These are phyloP conservation scores for Paramecium bursaria DNA, from an alignment of 73 alveolate genomes.

Conservation along the genomic window DNA sequence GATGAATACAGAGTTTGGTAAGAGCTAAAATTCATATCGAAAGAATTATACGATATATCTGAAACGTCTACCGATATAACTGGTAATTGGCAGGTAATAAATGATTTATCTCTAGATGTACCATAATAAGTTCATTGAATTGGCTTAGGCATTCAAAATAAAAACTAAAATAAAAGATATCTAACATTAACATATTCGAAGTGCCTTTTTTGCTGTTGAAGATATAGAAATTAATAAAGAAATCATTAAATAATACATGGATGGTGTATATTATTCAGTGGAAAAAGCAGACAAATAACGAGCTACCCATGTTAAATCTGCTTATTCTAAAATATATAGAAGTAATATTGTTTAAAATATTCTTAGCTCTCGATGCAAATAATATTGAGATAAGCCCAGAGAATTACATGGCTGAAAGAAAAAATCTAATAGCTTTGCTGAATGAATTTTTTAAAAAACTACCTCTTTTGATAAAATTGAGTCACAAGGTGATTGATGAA, in stretches of 20 bases:
- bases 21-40: constrained; percentile 23
- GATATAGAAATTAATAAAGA: constrained; percentile 64
- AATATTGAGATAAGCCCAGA: constrained; percentile 50
- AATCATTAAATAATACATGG: constrained; percentile 36
- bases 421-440: constrained; percentile 15
- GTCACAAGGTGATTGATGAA: constrained; percentile 61
- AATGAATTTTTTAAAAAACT: constrained; percentile 55
- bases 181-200: constrained; percentile 62
- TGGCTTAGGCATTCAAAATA: background rate
- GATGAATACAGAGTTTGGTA: constrained; percentile 61
- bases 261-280: constrained; percentile 61
- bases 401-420: constrained; percentile 48
- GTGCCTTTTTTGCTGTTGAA: constrained; percentile 67
- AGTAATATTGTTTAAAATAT: background rate
- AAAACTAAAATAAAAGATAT: constrained; percentile 54
- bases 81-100: constrained; percentile 57
- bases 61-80: constrained; percentile 48
- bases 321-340: constrained; percentile 50
- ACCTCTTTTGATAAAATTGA: constrained; percentile 35
- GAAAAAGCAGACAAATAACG: constrained; percentile 49
- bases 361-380: constrained; percentile 25
- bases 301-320: constrained; percentile 57
- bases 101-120: background rate
- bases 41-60: constrained; percentile 17
- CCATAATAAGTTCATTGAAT: constrained; percentile 38